Evolutionary conservation across 768 basidiomycete genomes (phyloP), one percentile per base, ranked within the genome.

Genomic region (Auricularia heimuer): DNA sequence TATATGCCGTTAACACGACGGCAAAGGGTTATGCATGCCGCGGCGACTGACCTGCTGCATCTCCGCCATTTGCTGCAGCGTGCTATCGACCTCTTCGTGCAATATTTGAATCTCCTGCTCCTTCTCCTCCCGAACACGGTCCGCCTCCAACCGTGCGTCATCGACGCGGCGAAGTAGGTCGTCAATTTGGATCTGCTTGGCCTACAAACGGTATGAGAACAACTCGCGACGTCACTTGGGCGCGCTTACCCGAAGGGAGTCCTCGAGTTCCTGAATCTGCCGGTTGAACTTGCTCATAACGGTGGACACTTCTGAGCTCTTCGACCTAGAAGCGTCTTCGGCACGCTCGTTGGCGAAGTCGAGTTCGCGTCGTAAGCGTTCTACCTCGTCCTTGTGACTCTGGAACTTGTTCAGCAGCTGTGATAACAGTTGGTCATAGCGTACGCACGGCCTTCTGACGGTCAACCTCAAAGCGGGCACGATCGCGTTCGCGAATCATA

Each of bases 331-430:
- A 0, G 91, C 85, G 72, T 99, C 97, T 69, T 98, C 95, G 1
- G 94, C 94, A n/a, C 96, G 89, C 77, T 99, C 97, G 71, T 97
- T 96, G 4, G 97, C 94, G 72, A 97, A 98, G 70, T 83, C 83
- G 65, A 98, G 80, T 71, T 99, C 97, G 36, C 97, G 88, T 67
- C 90, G 90, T 42, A 98, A 72, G 10, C 97, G 86, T 67, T 98
- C 97, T 44, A 92, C 73, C 72, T 99, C 97, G 65, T 99, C 97
- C 73, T 94, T 96, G 75, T 98, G 94, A 62, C 87, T 88, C 80
- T 81, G n/a, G 14, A 21, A 61, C 35, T 14, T 3, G 54, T 21
- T 24, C 24, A 39, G 39, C 51, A 11, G 39, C 29, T 14, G 2
- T 24, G 47, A 24, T 12, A 37, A 62, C 24, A n/a, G 60, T 8